Evolutionary conservation across 2,329 filamentous ascomycete genomes (phyloP).

Genomic region (Neoascochyta sp.): DNA sequence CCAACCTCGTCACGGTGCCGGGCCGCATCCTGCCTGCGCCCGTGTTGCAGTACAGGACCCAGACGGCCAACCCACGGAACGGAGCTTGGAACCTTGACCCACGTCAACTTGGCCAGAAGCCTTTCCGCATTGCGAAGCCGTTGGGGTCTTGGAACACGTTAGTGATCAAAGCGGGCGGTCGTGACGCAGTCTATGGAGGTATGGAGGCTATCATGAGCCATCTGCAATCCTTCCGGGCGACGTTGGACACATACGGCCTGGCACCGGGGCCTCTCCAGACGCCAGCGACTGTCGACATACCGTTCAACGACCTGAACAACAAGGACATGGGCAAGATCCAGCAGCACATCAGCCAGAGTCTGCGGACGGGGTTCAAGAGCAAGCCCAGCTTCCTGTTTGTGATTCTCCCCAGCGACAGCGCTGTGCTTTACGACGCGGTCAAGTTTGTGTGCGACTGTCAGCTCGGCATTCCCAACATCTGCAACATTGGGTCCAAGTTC

Average conservation of each 20-base stretch:
- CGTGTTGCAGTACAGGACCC: conserved; percentile 53
- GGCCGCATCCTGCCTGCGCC: conserved; percentile 67
- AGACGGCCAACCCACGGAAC: conserved; percentile 36
- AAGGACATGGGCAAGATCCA: conserved; percentile 48
- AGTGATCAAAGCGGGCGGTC: conserved; percentile 24
- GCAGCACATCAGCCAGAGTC: conserved; percentile 55
- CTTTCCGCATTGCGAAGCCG: conserved; percentile 19
- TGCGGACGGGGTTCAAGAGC: conserved; percentile 43
- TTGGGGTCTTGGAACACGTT: conserved; percentile 28
- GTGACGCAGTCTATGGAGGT: conserved; percentile 19
- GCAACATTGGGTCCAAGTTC: conserved; percentile 59
- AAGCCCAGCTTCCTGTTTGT: conserved; percentile 32
- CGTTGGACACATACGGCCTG: conserved; percentile 23
- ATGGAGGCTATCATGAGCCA: conserved; percentile 3
- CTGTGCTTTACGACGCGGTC: conserved; percentile 47
- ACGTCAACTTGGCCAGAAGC: conserved; percentile 17
- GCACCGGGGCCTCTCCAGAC: conserved; percentile 12
- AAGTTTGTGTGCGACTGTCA: conserved; percentile 66
- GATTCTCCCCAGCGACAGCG: conserved; percentile 29
- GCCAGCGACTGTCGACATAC: conserved; percentile 10
- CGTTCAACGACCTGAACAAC: conserved; percentile 13
- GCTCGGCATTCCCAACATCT: conserved; percentile 61
- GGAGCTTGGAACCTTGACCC: conserved; percentile 67
- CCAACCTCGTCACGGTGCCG: conserved; percentile 64
- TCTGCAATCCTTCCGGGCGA: conserved; percentile 14